Conservation (phyloP, 768 basidiomycete genomes). For the Amyloporia xantha region DNA sequence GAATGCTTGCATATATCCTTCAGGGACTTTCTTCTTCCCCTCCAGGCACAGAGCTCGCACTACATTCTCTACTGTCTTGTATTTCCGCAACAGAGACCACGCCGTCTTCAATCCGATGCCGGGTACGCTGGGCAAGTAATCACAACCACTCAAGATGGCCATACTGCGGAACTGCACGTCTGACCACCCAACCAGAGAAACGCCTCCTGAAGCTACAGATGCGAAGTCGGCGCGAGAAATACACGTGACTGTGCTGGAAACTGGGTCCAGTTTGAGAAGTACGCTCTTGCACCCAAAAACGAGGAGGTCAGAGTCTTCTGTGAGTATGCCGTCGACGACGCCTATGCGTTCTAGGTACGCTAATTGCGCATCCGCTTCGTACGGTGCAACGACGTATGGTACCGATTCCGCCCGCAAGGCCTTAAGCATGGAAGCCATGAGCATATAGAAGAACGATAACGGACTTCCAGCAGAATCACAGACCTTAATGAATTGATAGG, state of each 20-base stretch:
- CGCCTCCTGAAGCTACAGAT: conserved; percentile 46
- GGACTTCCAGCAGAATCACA: conserved; percentile 4
- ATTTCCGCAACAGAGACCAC: conserved; percentile 69
- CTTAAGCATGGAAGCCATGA: conserved; percentile 33
- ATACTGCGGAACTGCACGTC: conserved; percentile 87
- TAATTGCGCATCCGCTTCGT: conserved; percentile 97
- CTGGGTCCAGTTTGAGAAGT: conserved; percentile 85
- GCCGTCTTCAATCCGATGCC: conserved; percentile 96
- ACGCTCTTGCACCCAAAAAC: conserved; percentile 94
- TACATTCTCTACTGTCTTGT: conserved; percentile 82
- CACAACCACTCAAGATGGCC: conserved; percentile 91
- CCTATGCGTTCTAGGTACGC: conserved; percentile 83
- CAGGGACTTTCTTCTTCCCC: conserved; percentile 78
- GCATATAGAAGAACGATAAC: not conserved
- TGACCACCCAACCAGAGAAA: conserved; percentile 84
- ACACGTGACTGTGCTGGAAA: conserved; percentile 54
- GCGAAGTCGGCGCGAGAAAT: conserved; percentile 68
- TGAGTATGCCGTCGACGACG: conserved; percentile 85
- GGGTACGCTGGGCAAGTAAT: conserved; percentile 85
- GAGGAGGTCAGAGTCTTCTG: conserved; percentile 96
- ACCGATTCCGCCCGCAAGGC: conserved; percentile 79
- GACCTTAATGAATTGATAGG: conserved; percentile 92
- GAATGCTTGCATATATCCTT: conserved; percentile 69
- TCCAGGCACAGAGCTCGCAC: conserved; percentile 70
- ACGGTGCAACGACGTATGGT: conserved; percentile 89